These are phyloP conservation scores for Starmera quercuum DNA, from an alignment of 805 yeast species.

Conservation along the genomic window DNA sequence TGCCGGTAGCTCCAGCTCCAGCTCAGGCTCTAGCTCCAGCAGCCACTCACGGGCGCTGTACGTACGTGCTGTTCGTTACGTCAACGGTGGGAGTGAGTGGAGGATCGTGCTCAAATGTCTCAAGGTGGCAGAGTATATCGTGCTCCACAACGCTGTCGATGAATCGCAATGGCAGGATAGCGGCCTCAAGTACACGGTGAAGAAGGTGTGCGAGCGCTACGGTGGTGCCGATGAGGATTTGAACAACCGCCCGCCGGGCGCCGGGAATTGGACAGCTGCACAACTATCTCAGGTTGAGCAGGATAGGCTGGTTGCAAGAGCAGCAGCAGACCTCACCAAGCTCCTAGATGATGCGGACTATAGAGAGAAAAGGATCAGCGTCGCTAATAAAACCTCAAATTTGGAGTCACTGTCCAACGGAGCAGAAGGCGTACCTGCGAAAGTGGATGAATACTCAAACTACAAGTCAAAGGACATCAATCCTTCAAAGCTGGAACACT, in stretches of 20 bases:
- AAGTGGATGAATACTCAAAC: slow-evolving; percentile 3
- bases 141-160: slow-evolving; percentile 24
- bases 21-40: too few relatives aligned
- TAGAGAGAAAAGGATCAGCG: slow-evolving; percentile 3
- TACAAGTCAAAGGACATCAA: slow-evolving; percentile 8
- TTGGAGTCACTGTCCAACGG: slow-evolving; percentile 3
- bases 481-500: slow-evolving; percentile 7
- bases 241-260: too few relatives aligned
- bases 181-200: too few relatives aligned
- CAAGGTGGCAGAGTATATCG: slow-evolving; percentile 24
- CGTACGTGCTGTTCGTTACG: slow-evolving; percentile 26
- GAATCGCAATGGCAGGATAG: too few relatives aligned
- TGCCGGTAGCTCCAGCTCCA: too few relatives aligned
- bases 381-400: slow-evolving; percentile 4
- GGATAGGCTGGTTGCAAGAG: slow-evolving; percentile 1
- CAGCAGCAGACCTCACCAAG: slow-evolving; percentile 3
- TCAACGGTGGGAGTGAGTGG: slow-evolving; percentile 33
- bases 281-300: slow-evolving; percentile 6
- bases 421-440: background rate
- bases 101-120: slow-evolving; percentile 31
- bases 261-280: slow-evolving; percentile 1
- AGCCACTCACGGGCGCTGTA: too few relatives aligned
- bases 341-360: slow-evolving; percentile 4
- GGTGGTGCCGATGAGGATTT: too few relatives aligned
- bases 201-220: too few relatives aligned